phyloP scores from a whole-genome alignment of 768 basidiomycete genomes.

The Mycena venus region DNA sequence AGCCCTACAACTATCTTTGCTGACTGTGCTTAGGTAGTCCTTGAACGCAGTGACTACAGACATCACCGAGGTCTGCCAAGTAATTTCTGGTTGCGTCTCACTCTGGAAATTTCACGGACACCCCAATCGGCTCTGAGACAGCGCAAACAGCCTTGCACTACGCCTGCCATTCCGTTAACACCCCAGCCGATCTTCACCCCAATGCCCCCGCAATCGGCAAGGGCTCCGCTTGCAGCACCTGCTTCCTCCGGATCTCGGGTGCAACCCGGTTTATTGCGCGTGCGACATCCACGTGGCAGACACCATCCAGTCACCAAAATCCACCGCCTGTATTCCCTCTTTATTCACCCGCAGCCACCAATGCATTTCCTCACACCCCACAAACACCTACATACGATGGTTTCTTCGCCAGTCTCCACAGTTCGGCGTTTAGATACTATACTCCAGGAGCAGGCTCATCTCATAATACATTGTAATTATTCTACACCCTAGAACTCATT shows the following conservation, averaged over 20 bases:
- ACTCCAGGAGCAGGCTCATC: neutral
- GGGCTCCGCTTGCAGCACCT: too few species aligned
- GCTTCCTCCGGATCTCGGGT: too few species aligned
- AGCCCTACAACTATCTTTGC: too few species aligned
- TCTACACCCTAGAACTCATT: conserved; percentile 11
- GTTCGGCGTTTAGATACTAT: neutral
- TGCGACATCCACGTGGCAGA: neutral
- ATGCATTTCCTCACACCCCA: neutral
- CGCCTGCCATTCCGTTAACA: neutral
- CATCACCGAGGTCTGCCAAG: neutral
- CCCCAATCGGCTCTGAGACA: neutral
- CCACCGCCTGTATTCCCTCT: too few species aligned
- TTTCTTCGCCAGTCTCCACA: neutral
- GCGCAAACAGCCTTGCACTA: neutral
- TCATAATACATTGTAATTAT: too few species aligned
- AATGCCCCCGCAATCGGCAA: too few species aligned
- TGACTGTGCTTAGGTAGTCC: too few species aligned
- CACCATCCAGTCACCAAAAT: neutral
- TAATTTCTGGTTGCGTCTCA: neutral
- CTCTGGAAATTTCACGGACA: conserved; percentile 1
- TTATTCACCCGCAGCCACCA: neutral
- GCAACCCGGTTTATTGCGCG: neutral
- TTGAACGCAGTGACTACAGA: too few species aligned
- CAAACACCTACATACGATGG: too few species aligned
- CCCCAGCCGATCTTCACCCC: neutral